Base-by-base conservation (phyloP, 495 filamentous ascomycete species). In the Pyrenopolyporus hunteri region DNA sequence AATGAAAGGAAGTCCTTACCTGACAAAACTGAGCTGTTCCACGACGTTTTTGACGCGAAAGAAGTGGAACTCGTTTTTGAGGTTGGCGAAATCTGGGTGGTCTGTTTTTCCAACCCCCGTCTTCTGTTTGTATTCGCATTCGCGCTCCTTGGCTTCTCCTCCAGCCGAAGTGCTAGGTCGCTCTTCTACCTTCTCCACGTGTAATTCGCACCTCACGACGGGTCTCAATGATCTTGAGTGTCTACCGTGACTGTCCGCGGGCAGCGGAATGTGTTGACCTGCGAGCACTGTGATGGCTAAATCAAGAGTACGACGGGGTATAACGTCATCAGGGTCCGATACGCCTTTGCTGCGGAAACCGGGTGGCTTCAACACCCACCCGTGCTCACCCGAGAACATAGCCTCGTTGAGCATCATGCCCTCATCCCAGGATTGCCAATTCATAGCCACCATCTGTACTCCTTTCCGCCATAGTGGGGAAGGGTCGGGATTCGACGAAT, bases 401-500 rank as follows among this genome's bases (percentile, higher is more conserved):
- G 83, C 93, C 59, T 89, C 83, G 69, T 97, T 97, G 32, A 97
- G 83, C 92, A 97, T 97, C 89, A 91, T 95, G 28, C 91, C 92
- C 52, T 89, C 87, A 70, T 97, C 93, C 50, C 85, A 82, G 40
- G 83, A 87, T 63, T 98, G 93, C 92, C 93, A 97, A 73, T 97
- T 98, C 69, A 97, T 81, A 4, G 93, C 93, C 3, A 94, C 93
- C 70, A 97, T 89, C 71, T 98, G 93, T 1, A 93, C 89, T 10
- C 93, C 93, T 32, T 87, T 83, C 1, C 90, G 82, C 93, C 93
- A 97, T 76, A 90, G 91, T 31, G 85, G 79, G 6, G 83, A 83
- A 2, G 93, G 93, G 66, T 97, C 90, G 1, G 87, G 85, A 62
- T 97, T 98, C 13, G 91, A 92, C 23, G 90, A 95, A 60, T 84